Conservation (phyloP, 495 filamentous ascomycete genomes). For the Friedmanniomyces simplex region DNA sequence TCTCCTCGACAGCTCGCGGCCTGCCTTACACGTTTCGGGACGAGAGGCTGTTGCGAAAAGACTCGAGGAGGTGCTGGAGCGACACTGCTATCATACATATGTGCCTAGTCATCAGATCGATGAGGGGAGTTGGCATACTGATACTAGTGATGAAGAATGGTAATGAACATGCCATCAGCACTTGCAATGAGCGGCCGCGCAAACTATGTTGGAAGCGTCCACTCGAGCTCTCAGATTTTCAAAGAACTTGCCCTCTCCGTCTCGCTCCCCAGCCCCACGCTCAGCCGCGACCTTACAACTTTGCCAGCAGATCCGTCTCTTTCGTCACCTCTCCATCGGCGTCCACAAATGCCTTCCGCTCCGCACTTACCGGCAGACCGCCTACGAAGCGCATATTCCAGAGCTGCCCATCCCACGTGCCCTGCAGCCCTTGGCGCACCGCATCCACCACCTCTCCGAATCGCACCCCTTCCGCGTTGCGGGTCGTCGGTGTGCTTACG, state of each 20-base stretch:
- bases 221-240: no score
- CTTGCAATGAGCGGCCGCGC: no score
- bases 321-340: neutral
- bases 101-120: slow-evolving; percentile 11
- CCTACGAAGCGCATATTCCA: neutral
- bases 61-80: slow-evolving; percentile 34
- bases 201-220: no score
- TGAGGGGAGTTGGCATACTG: slow-evolving; percentile 18
- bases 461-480: neutral
- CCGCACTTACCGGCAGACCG: neutral
- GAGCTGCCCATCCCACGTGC: neutral
- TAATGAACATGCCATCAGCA: neutral
- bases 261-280: neutral
- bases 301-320: neutral
- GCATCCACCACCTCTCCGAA: neutral
- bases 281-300: neutral
- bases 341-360: neutral
- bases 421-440: neutral
- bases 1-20: slow-evolving; percentile 8
- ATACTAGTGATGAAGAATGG: slow-evolving; percentile 21
- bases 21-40: slow-evolving; percentile 1
- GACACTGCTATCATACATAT: slow-evolving; percentile 14
- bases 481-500: neutral
- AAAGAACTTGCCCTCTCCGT: no score
- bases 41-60: slow-evolving; percentile 38